A percentile compares a stretch with the other conserved stretches of the same genome.
Evolutionary conservation across 768 basidiomycete species (phyloP).

Genomic region (Mycena polygramma): DNA sequence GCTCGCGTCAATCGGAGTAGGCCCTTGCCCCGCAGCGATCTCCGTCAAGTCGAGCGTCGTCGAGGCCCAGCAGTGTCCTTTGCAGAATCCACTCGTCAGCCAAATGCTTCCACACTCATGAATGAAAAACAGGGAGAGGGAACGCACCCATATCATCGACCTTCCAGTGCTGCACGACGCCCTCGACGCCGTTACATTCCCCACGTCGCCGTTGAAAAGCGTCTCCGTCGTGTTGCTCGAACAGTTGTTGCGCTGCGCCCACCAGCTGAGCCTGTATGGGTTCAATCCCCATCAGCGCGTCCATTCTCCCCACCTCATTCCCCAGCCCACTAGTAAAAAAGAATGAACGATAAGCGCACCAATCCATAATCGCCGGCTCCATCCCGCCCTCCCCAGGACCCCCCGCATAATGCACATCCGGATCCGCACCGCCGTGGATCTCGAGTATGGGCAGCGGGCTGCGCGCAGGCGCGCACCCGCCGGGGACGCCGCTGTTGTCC

Average conservation of each 20-base stretch:
- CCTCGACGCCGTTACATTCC: conserved; percentile 14
- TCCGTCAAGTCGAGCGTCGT: conserved; percentile 29
- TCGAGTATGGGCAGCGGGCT: conserved; percentile 31
- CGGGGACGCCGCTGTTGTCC: conserved; percentile 6
- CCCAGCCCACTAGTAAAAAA: too few relatives aligned
- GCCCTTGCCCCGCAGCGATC: conserved; percentile 30
- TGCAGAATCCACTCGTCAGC: not conserved
- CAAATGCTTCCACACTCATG: too few relatives aligned
- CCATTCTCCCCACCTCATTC: too few relatives aligned
- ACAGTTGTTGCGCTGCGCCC: conserved; percentile 30
- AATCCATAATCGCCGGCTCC: conserved; percentile 29
- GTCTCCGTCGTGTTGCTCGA: conserved; percentile 7
- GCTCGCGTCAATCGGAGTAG: conserved; percentile 29
- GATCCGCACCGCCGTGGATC: conserved; percentile 30
- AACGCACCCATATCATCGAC: conserved; percentile 33
- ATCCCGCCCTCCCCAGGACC: conserved; percentile 30
- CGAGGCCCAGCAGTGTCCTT: conserved; percentile 33
- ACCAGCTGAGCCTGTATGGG: conserved; percentile 18
- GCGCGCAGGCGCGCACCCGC: conserved; percentile 20
- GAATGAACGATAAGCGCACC: conserved; percentile 8
- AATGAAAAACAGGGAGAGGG: too few relatives aligned
- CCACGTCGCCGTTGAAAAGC: conserved; percentile 24
- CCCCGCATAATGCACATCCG: conserved; percentile 25
- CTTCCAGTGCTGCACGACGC: conserved; percentile 31
- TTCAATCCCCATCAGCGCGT: not conserved